Evolutionary conservation across 2,329 filamentous ascomycete genomes (phyloP).

Genomic region (Chaetothyriales sp.): DNA sequence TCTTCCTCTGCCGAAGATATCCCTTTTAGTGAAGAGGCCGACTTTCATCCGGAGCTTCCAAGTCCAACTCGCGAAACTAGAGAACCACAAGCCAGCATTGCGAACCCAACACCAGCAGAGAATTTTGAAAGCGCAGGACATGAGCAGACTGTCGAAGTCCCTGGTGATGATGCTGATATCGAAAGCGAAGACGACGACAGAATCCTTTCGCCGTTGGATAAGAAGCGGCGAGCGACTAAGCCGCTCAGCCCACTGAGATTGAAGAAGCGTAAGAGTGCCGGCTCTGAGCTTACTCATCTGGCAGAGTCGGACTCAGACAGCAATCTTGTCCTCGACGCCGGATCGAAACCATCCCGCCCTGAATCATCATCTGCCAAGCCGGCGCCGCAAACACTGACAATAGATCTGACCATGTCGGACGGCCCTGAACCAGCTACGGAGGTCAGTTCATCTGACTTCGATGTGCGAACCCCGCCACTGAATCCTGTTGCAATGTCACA

Average conservation of each 20-base stretch:
- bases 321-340: conserved; percentile 5
- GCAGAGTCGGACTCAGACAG: conserved; percentile 7
- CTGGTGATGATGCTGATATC: conserved; percentile 9
- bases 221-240: background rate
- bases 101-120: background rate
- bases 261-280: background rate
- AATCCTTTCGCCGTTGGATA: background rate
- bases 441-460: conserved; percentile 11
- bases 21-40: conserved; percentile 4
- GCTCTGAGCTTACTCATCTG: background rate
- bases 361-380: conserved; percentile 5
- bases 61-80: background rate
- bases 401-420: conserved; percentile 22
- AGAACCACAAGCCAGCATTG: background rate
- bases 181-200: conserved; percentile 10
- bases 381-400: conserved; percentile 3
- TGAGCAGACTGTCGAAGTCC: background rate
- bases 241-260: background rate
- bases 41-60: background rate
- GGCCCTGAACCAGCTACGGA: conserved; percentile 1
- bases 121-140: background rate
- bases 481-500: conserved; percentile 16
- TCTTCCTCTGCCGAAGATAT: conserved; percentile 13
- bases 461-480: conserved; percentile 24
- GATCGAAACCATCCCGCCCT: conserved; percentile 5